Evolutionary conservation across 1,284 basidiomycete genomes (phyloP).

Genomic region (Sporisorium reilianum): DNA sequence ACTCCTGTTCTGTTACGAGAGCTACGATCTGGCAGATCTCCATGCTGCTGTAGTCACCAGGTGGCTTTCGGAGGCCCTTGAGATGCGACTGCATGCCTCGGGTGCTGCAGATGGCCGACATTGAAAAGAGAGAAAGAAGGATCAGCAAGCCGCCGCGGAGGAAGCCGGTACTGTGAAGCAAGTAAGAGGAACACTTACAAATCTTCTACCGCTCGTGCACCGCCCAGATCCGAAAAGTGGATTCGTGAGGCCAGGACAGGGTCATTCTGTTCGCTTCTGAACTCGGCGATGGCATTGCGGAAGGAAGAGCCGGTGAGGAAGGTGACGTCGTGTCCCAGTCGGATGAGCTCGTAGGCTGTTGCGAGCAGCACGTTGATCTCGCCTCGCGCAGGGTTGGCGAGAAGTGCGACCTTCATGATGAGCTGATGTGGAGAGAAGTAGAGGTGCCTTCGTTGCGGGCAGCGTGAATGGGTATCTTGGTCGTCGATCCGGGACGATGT

Average conservation of each 20-base stretch:
- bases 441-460: background rate
- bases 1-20: constrained; percentile 25
- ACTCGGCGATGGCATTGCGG: constrained; percentile 24
- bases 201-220: constrained; percentile 30
- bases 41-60: constrained; percentile 38
- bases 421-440: background rate
- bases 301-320: constrained; percentile 43
- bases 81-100: constrained; percentile 30
- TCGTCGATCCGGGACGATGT: background rate
- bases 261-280: constrained; percentile 28
- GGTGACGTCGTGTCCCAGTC: constrained; percentile 28
- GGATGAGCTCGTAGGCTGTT: constrained; percentile 38
- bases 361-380: constrained; percentile 52
- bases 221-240: constrained; percentile 29
- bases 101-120: too few relatives aligned
- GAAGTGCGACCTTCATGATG: constrained; percentile 46
- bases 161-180: too few relatives aligned
- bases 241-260: constrained; percentile 18
- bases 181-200: too few relatives aligned
- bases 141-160: too few relatives aligned
- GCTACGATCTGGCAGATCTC: constrained; percentile 29
- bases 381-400: constrained; percentile 45
- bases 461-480: background rate
- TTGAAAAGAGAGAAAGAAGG: too few relatives aligned
- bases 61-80: constrained; percentile 30